These are phyloP conservation scores for Fraxinus quadrangulata DNA, from an alignment of 257 asterid species.

Conservation along the genomic window DNA sequence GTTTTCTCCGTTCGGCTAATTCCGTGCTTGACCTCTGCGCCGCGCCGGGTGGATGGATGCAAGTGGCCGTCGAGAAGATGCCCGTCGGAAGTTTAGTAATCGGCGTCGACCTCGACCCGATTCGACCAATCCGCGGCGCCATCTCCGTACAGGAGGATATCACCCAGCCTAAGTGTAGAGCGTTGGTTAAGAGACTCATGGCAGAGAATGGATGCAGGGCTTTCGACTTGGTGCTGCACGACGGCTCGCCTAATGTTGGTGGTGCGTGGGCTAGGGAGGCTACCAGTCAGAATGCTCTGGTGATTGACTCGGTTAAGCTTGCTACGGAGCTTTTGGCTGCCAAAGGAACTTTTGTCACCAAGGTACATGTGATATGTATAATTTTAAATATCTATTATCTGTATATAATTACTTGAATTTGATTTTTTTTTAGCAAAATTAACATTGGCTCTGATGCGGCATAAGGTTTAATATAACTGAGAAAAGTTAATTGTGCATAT, in stretches of 20 bases:
- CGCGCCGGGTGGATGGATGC: slow-evolving; percentile 99
- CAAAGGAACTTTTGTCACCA: slow-evolving; percentile 42
- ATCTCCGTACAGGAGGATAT: slow-evolving; percentile 77
- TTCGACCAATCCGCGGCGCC: slow-evolving; percentile 84
- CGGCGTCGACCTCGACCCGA: slow-evolving; percentile 89
- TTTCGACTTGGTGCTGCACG: slow-evolving; percentile 83
- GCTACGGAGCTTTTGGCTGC: slow-evolving; percentile 83
- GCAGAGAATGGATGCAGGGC: slow-evolving; percentile 71
- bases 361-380: neutral
- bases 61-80: slow-evolving; percentile 70
- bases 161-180: slow-evolving; percentile 61
- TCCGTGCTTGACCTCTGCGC: slow-evolving; percentile 97
- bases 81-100: slow-evolving; percentile 88
- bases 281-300: slow-evolving; percentile 81
- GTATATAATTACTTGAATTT: neutral
- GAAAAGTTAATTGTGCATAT: neutral
- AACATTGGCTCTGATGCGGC: neutral
- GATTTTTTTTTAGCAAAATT: neutral
- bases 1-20: slow-evolving; percentile 68
- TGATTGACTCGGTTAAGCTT: slow-evolving; percentile 86
- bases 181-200: slow-evolving; percentile 66
- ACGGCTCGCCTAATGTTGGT: slow-evolving; percentile 91
- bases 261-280: slow-evolving; percentile 98
- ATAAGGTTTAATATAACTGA: neutral
- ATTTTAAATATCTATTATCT: neutral